Base-by-base conservation (phyloP, 192 early-diverging fungal genomes). In the Backusella tarrabulga region DNA sequence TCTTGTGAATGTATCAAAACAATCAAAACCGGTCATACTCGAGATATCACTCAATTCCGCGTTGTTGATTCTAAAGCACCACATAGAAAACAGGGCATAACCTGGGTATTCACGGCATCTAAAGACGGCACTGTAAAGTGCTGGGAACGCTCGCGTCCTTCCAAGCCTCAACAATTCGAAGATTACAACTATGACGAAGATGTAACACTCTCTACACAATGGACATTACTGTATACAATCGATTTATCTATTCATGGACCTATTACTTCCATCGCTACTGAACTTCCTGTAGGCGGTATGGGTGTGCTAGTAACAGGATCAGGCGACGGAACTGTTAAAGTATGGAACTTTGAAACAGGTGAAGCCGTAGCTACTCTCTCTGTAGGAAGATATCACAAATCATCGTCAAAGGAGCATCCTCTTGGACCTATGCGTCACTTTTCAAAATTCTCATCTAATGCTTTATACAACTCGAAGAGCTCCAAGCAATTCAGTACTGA, bases 301-400 rank as follows among this genome's bases (percentile, higher is more conserved):
- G 81, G 81, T 19, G 63, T 80, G 32, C 15, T 83, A 34, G 76
- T 83, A 0, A 71, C 63, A 17, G 81, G 81, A 9, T 63, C 75
- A 14, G 60, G 44, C 12, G 72, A 83, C 2, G 81, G 81, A 5
- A 35, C 78, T 6, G 78, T 83, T 1, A 69, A 76, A n/a, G 77
- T 72, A 19, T 83, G 75, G 78, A 80, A 83, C 17, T 79, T 80
- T 21, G 67, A 79, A 26, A 73, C 74, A 52, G 81, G 81, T n/a
- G 69, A 74, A 38, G 34, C 19, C 12, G 36, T 83, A 19, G 36
- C 67, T 14, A 77, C 72, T 12, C 23, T 81, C 12, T 63, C 56
- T 12, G 26, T 63, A 23, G 56, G 56, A 63, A 63, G 23, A 26
- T 63, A 63, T 29, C 21, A 63, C 56, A 63, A 63, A 63, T 29